phyloP scores from a whole-genome alignment of 495 filamentous ascomycete genomes.

The Talaromyces wortmannii region DNA sequence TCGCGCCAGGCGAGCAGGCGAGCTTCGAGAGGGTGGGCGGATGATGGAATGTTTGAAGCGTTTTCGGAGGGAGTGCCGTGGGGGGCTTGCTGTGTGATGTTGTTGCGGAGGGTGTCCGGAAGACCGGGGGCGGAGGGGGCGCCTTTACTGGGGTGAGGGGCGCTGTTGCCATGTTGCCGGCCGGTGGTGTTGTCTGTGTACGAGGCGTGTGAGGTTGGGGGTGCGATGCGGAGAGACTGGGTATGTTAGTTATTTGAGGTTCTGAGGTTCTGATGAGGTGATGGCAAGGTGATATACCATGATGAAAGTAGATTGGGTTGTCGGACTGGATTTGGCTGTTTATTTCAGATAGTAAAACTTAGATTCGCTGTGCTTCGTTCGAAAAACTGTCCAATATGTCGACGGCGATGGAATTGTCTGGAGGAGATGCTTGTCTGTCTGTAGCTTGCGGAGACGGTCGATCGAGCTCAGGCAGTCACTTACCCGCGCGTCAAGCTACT shows the following conservation, averaged over 20 bases:
- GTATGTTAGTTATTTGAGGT: not conserved
- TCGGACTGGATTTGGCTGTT: too few species aligned
- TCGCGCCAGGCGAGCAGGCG: constrained; percentile 77
- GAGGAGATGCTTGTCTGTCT: constrained; percentile 7
- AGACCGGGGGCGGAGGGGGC: constrained; percentile 88
- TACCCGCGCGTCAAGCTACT: constrained; percentile 32
- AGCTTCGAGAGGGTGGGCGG: constrained; percentile 83
- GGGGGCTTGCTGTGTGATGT: constrained; percentile 51
- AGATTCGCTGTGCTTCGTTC: too few species aligned
- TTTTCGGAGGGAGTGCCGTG: constrained; percentile 38
- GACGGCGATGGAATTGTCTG: constrained; percentile 3
- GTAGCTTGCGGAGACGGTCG: not conserved
- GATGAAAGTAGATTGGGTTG: too few species aligned
- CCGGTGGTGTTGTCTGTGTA: constrained; percentile 51
- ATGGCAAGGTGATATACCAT: too few species aligned
- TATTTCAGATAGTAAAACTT: too few species aligned
- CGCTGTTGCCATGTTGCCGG: constrained; percentile 20
- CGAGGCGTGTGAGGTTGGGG: constrained; percentile 50
- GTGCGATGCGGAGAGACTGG: constrained; percentile 86
- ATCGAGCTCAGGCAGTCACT: constrained; percentile 11
- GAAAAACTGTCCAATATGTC: not conserved
- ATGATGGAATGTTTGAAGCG: constrained; percentile 34
- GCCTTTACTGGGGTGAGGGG: constrained; percentile 39
- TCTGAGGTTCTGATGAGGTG: too few species aligned
- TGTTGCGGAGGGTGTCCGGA: constrained; percentile 83